phyloP scores from a whole-genome alignment of 192 early-diverging fungal genomes.

The Podila horticola region DNA sequence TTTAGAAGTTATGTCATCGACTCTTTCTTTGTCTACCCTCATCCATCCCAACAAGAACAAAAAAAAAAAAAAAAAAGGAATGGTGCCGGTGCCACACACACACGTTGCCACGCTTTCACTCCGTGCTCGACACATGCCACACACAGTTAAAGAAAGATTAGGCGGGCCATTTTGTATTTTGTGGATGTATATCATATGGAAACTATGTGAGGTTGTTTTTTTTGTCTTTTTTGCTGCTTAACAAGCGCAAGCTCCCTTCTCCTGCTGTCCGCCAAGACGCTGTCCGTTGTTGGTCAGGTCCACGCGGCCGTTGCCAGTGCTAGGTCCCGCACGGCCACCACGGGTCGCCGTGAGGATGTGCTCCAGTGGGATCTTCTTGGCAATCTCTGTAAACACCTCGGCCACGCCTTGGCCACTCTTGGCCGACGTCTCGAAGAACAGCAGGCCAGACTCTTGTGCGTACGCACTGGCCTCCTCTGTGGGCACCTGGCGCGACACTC shows the following conservation, averaged over 20 bases:
- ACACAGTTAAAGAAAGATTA: too few relatives aligned
- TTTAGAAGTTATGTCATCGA: too few relatives aligned
- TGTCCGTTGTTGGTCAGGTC: slow-evolving; percentile 22
- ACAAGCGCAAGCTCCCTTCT: slow-evolving; percentile 46
- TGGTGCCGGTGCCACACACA: too few relatives aligned
- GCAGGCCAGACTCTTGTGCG: slow-evolving; percentile 79
- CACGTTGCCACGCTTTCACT: too few relatives aligned
- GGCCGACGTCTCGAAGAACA: slow-evolving; percentile 93
- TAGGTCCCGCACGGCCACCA: slow-evolving; percentile 24
- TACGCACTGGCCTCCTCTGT: slow-evolving; percentile 85
- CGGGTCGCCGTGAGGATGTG: slow-evolving; percentile 46
- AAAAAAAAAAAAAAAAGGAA: too few relatives aligned
- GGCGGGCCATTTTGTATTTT: too few relatives aligned
- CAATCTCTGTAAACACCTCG: slow-evolving; percentile 93
- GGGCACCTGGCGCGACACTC: slow-evolving; percentile 68
- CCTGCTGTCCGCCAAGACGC: slow-evolving; percentile 47
- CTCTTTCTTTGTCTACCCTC: too few relatives aligned
- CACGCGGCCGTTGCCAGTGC: slow-evolving; percentile 23
- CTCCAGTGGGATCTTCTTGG: slow-evolving; percentile 61
- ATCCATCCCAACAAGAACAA: too few relatives aligned
- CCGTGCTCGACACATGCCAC: too few relatives aligned
- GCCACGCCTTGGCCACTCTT: slow-evolving; percentile 87
- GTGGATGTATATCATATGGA: too few relatives aligned
- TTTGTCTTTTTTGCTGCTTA: slow-evolving; percentile 5
- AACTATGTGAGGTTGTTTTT: too few relatives aligned